phyloP scores from a whole-genome alignment of 805 yeast genomes.

The Monosporozyma aerobia region DNA sequence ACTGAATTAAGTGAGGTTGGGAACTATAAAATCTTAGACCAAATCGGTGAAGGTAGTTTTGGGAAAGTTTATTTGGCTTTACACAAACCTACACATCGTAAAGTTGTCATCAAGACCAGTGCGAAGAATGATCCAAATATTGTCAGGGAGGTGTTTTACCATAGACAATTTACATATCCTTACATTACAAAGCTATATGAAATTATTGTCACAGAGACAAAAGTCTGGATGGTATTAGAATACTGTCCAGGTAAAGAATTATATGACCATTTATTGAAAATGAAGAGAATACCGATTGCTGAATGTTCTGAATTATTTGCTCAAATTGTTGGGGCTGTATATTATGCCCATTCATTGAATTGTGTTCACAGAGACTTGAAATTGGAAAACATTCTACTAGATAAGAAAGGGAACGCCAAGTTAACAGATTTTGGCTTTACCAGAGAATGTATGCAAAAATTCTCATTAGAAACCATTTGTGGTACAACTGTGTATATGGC shows the following conservation, averaged over 20 bases:
- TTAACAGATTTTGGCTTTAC: conserved; percentile 93
- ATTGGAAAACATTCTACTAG: conserved; percentile 66
- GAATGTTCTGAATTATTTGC: conserved; percentile 48
- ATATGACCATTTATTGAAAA: conserved; percentile 53
- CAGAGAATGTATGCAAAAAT: conserved; percentile 54
- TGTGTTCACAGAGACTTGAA: conserved; percentile 81
- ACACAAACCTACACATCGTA: conserved; percentile 65
- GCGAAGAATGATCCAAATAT: conserved; percentile 70
- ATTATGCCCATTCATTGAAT: conserved; percentile 65
- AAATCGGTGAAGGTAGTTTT: conserved; percentile 87
- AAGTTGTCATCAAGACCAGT: conserved; percentile 80
- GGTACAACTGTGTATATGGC: conserved; percentile 97
- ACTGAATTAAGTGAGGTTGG: conserved; percentile 61
- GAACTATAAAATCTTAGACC: conserved; percentile 60
- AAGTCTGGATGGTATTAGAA: conserved; percentile 82
- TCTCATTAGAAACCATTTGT: conserved; percentile 69
- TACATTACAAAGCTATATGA: conserved; percentile 81
- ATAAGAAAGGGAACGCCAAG: conserved; percentile 52
- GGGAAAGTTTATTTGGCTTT: conserved; percentile 84
- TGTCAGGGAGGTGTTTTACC: conserved; percentile 84
- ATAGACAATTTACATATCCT: conserved; percentile 73
- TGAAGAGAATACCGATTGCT: conserved; percentile 40
- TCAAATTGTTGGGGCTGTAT: conserved; percentile 51
- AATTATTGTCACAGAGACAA: conserved; percentile 67
- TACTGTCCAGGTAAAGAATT: conserved; percentile 78